Percentiles rank a stretch among this genome's conserved stretches.
These are phyloP conservation scores for Trichophyton mentagrophytes DNA, from an alignment of 2,329 filamentous ascomycete genomes.

Conservation along the genomic window DNA sequence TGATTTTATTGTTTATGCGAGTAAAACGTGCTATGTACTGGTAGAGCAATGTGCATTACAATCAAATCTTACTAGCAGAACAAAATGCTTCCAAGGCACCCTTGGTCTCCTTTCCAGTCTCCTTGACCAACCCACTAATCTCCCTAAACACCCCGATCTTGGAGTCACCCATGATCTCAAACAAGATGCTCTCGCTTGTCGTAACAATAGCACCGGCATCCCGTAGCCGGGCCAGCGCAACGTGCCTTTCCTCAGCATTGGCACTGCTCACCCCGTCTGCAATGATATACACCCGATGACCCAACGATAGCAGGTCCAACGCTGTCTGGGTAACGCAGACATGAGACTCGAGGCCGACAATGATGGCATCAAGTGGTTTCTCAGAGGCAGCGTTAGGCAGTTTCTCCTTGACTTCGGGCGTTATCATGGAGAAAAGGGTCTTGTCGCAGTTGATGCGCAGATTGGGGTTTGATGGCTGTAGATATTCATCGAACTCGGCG, in stretches of 20 bases:
- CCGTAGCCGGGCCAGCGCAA: slow-evolving; percentile 66
- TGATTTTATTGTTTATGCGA: neutral
- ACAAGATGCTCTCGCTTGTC: slow-evolving; percentile 78
- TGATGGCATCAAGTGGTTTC: slow-evolving; percentile 48
- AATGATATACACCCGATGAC: slow-evolving; percentile 73
- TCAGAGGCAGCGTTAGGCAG: slow-evolving; percentile 18
- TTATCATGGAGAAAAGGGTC: slow-evolving; percentile 78
- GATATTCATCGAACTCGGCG: slow-evolving; percentile 50
- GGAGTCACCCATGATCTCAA: slow-evolving; percentile 80
- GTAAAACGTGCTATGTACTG: neutral
- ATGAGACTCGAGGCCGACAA: slow-evolving; percentile 86
- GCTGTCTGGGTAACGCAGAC: slow-evolving; percentile 92
- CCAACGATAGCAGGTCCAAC: slow-evolving; percentile 60
- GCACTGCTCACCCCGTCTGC: slow-evolving; percentile 84
- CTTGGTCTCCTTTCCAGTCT: slow-evolving; percentile 57
- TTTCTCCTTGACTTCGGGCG: slow-evolving; percentile 48
- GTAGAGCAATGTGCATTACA: neutral
- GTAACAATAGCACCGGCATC: slow-evolving; percentile 67
- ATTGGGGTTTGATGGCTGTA: slow-evolving; percentile 36
- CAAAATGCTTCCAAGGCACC: slow-evolving; percentile 51
- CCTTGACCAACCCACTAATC: slow-evolving; percentile 67
- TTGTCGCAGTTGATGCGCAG: slow-evolving; percentile 59
- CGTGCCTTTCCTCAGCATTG: slow-evolving; percentile 64
- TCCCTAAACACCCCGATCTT: slow-evolving; percentile 55
- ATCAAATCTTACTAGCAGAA: slow-evolving; percentile 39